A percentile compares a stretch with the other conserved stretches of the same genome.
Evolutionary conservation across 108 stramenopile species (phyloP).

Genomic region (Fragilaria radians): DNA sequence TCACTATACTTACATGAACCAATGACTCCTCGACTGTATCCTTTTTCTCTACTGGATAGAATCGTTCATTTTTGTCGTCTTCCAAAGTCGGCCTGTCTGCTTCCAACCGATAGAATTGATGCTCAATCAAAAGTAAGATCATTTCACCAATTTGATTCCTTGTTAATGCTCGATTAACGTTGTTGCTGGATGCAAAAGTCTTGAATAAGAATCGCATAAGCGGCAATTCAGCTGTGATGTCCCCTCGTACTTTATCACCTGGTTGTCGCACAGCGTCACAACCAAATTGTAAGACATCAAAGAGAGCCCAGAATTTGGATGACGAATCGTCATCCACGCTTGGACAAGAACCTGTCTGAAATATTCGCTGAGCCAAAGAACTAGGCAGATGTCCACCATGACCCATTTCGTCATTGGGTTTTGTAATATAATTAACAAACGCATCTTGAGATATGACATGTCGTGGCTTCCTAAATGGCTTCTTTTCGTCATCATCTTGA

Average conservation of each 20-base stretch:
- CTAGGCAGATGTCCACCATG: slow-evolving; percentile 74
- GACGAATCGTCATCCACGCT: neutral
- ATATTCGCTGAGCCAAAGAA: slow-evolving; percentile 52
- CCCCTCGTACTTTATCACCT: slow-evolving; percentile 10
- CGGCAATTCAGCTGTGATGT: slow-evolving; percentile 27
- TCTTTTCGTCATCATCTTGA: slow-evolving; percentile 11
- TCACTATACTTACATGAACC: slow-evolving; percentile 32
- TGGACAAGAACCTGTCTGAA: slow-evolving; percentile 24
- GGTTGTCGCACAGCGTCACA: slow-evolving; percentile 53
- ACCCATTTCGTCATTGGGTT: slow-evolving; percentile 50
- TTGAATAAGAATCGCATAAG: slow-evolving; percentile 31
- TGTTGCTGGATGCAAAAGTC: slow-evolving; percentile 9
- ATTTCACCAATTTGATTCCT: slow-evolving; percentile 51
- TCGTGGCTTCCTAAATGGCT: slow-evolving; percentile 29
- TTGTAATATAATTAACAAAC: slow-evolving; percentile 48
- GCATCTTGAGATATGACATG: slow-evolving; percentile 49
- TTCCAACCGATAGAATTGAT: slow-evolving; percentile 53
- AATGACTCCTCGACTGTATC: slow-evolving; percentile 7
- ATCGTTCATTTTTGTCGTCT: neutral
- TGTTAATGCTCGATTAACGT: slow-evolving; percentile 22
- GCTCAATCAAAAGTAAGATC: slow-evolving; percentile 52
- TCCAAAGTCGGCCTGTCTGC: slow-evolving; percentile 40
- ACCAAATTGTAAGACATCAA: slow-evolving; percentile 73
- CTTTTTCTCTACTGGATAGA: neutral
- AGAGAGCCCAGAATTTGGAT: slow-evolving; percentile 48